These are phyloP conservation scores for Dalbergia cultrata DNA, from an alignment of 306 rosid genomes.

Conservation along the genomic window DNA sequence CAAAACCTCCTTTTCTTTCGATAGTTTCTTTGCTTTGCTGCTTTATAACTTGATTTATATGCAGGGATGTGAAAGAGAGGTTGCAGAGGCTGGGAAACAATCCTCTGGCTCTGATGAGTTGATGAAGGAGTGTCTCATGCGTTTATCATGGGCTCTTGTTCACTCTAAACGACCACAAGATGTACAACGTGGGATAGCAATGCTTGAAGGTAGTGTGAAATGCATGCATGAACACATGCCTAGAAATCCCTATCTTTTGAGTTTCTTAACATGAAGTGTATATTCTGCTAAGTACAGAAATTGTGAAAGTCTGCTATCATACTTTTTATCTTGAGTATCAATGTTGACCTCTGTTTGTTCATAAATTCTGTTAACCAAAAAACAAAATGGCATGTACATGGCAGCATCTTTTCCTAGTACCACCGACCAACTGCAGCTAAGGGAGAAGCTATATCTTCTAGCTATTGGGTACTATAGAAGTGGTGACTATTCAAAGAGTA, in stretches of 20 bases:
- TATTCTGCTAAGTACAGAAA: slow-evolving; percentile 1
- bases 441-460: slow-evolving; percentile 91
- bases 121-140: slow-evolving; percentile 74
- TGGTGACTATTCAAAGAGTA: slow-evolving; percentile 77
- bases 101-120: slow-evolving; percentile 56
- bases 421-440: slow-evolving; percentile 63
- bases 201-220: slow-evolving; percentile 77
- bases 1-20: neutral
- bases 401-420: slow-evolving; percentile 76
- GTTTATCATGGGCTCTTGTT: slow-evolving; percentile 95
- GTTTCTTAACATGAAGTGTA: slow-evolving; percentile 3
- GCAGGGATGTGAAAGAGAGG: slow-evolving; percentile 93
- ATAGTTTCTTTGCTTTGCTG: slow-evolving; percentile 15
- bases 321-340: neutral
- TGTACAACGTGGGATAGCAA: slow-evolving; percentile 93
- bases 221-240: neutral
- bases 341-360: neutral
- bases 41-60: slow-evolving; percentile 34
- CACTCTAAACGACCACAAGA: slow-evolving; percentile 83
- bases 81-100: slow-evolving; percentile 69
- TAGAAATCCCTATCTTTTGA: neutral
- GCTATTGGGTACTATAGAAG: slow-evolving; percentile 81
- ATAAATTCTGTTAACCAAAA: neutral
- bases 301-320: neutral
- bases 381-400: slow-evolving; percentile 9